A percentile compares a stretch with the other conserved stretches of the same genome.
Evolutionary conservation across 1,139 yeast genomes (phyloP).

Genomic region (Candida neerlandica): DNA sequence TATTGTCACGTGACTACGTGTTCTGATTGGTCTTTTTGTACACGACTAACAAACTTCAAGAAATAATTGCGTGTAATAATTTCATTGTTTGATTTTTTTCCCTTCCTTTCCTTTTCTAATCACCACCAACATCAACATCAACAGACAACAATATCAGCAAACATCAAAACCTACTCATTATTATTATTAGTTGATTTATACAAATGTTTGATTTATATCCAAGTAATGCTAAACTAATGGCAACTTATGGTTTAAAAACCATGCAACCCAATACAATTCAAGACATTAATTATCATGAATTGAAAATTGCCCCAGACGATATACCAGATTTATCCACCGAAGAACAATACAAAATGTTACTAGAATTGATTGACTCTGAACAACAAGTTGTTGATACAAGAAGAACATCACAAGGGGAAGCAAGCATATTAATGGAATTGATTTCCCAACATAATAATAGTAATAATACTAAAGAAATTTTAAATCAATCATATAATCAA

Average conservation of each 20-base stretch:
- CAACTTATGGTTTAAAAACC: constrained; percentile 31
- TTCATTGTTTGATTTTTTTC: too few relatives aligned
- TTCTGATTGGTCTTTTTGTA: too few relatives aligned
- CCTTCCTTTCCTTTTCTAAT: too few relatives aligned
- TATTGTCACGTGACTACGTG: too few relatives aligned
- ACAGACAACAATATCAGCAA: not conserved
- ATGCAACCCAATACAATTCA: constrained; percentile 24
- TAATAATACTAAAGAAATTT: constrained; percentile 47
- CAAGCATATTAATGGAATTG: constrained; percentile 11
- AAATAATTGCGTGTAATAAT: too few relatives aligned
- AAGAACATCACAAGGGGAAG: constrained; percentile 12
- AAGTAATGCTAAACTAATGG: constrained; percentile 21
- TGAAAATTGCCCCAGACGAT: constrained; percentile 21
- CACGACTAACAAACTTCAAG: too few relatives aligned
- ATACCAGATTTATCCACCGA: constrained; percentile 26
- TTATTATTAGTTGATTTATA: not conserved
- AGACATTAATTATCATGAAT: constrained; percentile 28
- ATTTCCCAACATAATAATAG: constrained; percentile 24
- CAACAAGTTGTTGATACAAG: not conserved
- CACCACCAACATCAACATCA: not conserved
- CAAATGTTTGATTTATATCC: constrained; percentile 33
- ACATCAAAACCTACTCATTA: not conserved
- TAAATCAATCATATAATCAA: constrained; percentile 55
- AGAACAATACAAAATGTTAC: constrained; percentile 34
- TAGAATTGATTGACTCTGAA: constrained; percentile 24